Conservation (phyloP, 1,284 basidiomycete species). For the Jaminaea rosea region DNA sequence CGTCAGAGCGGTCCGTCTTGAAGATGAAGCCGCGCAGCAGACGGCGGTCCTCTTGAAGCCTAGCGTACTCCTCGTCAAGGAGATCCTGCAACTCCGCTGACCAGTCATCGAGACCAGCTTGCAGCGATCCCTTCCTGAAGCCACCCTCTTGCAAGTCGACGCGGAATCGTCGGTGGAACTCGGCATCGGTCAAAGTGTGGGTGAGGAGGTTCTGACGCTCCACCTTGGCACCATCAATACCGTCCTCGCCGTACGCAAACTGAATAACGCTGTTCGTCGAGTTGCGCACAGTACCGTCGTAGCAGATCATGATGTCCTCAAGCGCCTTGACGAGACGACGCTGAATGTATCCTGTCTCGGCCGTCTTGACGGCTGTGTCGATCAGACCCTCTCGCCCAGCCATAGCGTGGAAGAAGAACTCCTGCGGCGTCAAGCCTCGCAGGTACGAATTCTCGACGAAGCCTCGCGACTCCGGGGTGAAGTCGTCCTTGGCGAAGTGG, state of each 20-base stretch:
- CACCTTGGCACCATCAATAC: constrained; percentile 96
- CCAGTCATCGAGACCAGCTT: constrained; percentile 90
- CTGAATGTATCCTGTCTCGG: constrained; percentile 98
- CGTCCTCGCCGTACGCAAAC: constrained; percentile 96
- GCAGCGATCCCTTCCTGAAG: constrained; percentile 60
- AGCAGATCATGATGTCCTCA: constrained; percentile 94
- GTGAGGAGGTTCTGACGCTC: constrained; percentile 89
- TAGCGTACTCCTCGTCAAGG: constrained; percentile 77
- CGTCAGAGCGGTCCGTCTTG: constrained; percentile 59
- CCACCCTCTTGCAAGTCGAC: constrained; percentile 66
- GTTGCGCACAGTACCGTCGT: constrained; percentile 95
- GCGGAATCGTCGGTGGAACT: constrained; percentile 81
- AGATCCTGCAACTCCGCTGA: constrained; percentile 71
- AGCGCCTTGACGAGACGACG: constrained; percentile 94
- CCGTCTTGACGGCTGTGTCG: constrained; percentile 99
- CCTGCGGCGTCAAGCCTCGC: constrained; percentile 89
- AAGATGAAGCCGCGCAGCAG: constrained; percentile 75
- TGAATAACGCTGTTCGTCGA: constrained; percentile 68
- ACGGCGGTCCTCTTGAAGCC: constrained; percentile 66
- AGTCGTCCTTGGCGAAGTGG: constrained; percentile 98
- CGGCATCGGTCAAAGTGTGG: constrained; percentile 68
- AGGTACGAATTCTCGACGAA: constrained; percentile 99
- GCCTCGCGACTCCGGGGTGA: constrained; percentile 93
- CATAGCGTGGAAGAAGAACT: constrained; percentile 99
- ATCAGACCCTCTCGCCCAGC: constrained; percentile 98